Conservation (phyloP, 495 filamentous ascomycete genomes). For the Penicillium coffeae region DNA sequence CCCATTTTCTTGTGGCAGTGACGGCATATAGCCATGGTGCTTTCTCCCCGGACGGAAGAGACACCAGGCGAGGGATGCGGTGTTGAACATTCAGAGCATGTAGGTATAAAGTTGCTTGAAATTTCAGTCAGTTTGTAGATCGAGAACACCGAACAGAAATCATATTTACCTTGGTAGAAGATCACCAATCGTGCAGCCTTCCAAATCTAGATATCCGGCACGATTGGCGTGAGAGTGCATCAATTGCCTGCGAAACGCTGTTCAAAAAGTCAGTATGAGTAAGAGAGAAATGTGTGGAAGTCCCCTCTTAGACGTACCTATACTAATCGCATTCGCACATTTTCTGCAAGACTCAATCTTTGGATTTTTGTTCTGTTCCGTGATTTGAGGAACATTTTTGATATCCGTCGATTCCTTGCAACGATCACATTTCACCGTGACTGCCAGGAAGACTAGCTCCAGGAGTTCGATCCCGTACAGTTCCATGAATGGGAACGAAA, state of each 20-base stretch:
- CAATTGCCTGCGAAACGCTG: conserved; percentile 67
- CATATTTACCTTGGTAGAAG: conserved; percentile 68
- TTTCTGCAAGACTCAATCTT: conserved; percentile 64
- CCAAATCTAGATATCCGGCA: conserved; percentile 79
- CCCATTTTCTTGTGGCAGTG: conserved; percentile 82
- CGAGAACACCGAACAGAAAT: not conserved
- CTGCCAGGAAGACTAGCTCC: conserved; percentile 62
- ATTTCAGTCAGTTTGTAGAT: conserved; percentile 1
- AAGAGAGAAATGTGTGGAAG: not conserved
- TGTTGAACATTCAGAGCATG: conserved; percentile 77
- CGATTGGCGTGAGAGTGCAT: conserved; percentile 73
- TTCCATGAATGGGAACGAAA: conserved; percentile 80
- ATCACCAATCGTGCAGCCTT: conserved; percentile 73
- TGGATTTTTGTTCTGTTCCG: conserved; percentile 34
- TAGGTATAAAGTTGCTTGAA: conserved; percentile 71
- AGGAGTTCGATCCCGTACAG: conserved; percentile 79
- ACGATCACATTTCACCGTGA: conserved; percentile 77
- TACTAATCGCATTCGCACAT: conserved; percentile 64
- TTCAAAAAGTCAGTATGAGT: not conserved
- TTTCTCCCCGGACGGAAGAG: conserved; percentile 68
- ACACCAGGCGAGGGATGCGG: conserved; percentile 60
- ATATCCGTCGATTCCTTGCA: conserved; percentile 78
- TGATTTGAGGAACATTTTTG: conserved; percentile 55
- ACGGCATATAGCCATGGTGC: conserved; percentile 72
- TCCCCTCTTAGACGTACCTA: too few relatives aligned